A percentile compares a stretch with the other conserved stretches of the same genome.
Evolutionary conservation across 768 basidiomycete genomes (phyloP).

Genomic region (Mycena albidolilacea): DNA sequence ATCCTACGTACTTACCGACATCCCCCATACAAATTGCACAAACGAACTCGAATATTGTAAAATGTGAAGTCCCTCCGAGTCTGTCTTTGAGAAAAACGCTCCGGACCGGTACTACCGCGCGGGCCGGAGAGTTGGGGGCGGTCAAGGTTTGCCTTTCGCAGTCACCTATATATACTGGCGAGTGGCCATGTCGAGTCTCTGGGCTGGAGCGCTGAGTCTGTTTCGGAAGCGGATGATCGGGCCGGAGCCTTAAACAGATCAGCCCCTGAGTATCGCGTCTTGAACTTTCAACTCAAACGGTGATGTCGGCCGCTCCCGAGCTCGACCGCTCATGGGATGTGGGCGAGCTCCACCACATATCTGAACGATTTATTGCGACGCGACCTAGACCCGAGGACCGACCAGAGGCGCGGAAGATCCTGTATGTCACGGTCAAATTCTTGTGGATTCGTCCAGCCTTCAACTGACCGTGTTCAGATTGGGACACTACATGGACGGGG

Average conservation of each 20-base stretch:
- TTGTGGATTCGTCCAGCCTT: slow-evolving; percentile 20
- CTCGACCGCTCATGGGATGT: slow-evolving; percentile 24
- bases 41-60: too few relatives aligned
- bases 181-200: too few relatives aligned
- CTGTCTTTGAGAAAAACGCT: too few relatives aligned
- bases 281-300: neutral
- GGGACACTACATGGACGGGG: neutral
- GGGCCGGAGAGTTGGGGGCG: too few relatives aligned
- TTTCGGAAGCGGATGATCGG: neutral
- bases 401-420: neutral
- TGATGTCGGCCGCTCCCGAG: slow-evolving; percentile 12
- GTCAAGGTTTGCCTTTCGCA: too few relatives aligned
- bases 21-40: too few relatives aligned
- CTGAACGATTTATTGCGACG: slow-evolving; percentile 1
- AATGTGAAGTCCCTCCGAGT: too few relatives aligned
- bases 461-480: slow-evolving; percentile 16
- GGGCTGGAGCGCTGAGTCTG: too few relatives aligned
- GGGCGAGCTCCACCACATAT: neutral
- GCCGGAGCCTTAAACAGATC: slow-evolving; percentile 1
- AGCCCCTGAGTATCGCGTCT: neutral
- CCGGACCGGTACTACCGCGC: too few relatives aligned
- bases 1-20: too few relatives aligned
- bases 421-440: slow-evolving; percentile 15
- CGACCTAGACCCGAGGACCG: slow-evolving; percentile 2
- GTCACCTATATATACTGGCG: too few relatives aligned